These are phyloP conservation scores for Mycena epipterygia DNA, from an alignment of 768 basidiomycete genomes.

Conservation along the genomic window DNA sequence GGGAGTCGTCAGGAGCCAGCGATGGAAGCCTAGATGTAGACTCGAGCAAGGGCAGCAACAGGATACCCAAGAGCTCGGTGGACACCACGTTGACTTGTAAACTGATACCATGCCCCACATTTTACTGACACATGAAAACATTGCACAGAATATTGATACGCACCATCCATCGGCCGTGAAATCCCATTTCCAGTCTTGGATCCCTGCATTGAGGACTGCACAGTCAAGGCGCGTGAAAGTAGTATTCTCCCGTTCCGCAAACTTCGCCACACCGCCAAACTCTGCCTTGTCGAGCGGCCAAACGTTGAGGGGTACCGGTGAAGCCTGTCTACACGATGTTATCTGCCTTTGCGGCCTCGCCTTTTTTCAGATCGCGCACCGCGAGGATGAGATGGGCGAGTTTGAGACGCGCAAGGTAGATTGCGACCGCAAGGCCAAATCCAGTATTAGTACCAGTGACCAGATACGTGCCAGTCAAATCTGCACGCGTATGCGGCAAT, in stretches of 20 bases:
- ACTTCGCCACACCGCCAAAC: conserved; percentile 49
- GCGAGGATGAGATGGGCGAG: conserved; percentile 44
- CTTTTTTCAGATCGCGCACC: conserved; percentile 46
- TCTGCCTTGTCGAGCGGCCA: conserved; percentile 51
- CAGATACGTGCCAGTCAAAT: conserved; percentile 51
- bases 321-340: conserved; percentile 37
- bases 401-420: conserved; percentile 46
- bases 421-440: conserved; percentile 50
- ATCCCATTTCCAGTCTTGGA: conserved; percentile 23
- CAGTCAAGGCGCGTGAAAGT: conserved; percentile 44
- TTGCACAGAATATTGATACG: conserved; percentile 37
- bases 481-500: conserved; percentile 32
- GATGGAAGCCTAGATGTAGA: conserved; percentile 21
- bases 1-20: not conserved
- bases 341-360: conserved; percentile 35
- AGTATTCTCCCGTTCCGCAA: conserved; percentile 44
- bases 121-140: not conserved
- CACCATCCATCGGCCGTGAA: conserved; percentile 52
- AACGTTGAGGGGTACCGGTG: conserved; percentile 38
- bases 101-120: no score
- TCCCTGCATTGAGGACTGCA: conserved; percentile 48
- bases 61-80: conserved; percentile 26
- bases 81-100: conserved; percentile 31
- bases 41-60: conserved; percentile 24
- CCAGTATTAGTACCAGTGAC: conserved; percentile 56